Base-by-base conservation (phyloP, 768 basidiomycete genomes). In the Dacryopinax primogenitus region DNA sequence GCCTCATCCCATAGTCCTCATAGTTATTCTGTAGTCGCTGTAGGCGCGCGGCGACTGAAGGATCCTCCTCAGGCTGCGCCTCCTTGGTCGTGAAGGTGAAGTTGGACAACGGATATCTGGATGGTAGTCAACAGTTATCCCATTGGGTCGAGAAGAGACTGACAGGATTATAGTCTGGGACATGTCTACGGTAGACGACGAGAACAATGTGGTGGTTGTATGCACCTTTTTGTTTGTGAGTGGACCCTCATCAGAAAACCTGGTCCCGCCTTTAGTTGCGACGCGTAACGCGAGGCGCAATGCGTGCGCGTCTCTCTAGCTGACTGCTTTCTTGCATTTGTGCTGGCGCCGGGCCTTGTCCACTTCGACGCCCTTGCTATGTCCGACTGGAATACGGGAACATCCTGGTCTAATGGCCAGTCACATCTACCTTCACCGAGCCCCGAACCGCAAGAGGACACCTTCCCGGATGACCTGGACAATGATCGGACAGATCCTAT, bases 71-170 rank as follows among this genome's bases (percentile, higher is more conserved):
- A 6, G 92, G 91, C 73, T 98, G 96, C 0, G 92, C 86, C 72
- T 96, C 94, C 74, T 97, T 96, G 45, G 92, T 92, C 73, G 88
- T 92, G 78, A 95, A 94, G 4, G 91, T 91, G 72, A 92, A 95
- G 76, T 94, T 92, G 47, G 90, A 90, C 7, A 91, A 80, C 0
- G 88, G 90, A 70, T 92, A 92, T 7, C 89, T 90, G 67, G 26
- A 33, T 3, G 23, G 3, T 13, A 7, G 51, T 13, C 11, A 30
- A 30, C 15, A 9, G 18, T 2, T 9, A 21, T 26, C 4, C 15
- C 4, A 30, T 26, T 11, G 3, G 3, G 26, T 3, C 26, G 30
- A 58, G 7, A 30, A 9, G 7, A 3, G 3, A 18, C 51, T 58
- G 3, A 58, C 51, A 58, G 51, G 30, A 58, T 58, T 23, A 58